phyloP scores from a whole-genome alignment of 345 rosid genomes.

The Viola odorata region DNA sequence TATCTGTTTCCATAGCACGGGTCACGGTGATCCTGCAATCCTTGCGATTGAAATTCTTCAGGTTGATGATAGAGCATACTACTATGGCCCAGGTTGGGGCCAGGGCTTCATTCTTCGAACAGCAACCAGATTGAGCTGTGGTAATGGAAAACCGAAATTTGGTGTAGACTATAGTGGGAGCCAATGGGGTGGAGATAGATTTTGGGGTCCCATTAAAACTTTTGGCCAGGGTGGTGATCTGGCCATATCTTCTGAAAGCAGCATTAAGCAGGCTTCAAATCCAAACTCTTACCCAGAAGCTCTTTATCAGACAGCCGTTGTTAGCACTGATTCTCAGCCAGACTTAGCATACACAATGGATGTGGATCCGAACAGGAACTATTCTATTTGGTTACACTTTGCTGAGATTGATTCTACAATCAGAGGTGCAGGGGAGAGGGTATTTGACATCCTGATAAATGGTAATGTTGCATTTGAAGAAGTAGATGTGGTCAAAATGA shows the following conservation, averaged over 20 bases:
- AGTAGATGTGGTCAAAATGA: constrained; percentile 63
- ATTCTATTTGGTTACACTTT: constrained; percentile 91
- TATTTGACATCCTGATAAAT: constrained; percentile 78
- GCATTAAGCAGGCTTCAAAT: constrained; percentile 54
- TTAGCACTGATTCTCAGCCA: constrained; percentile 60
- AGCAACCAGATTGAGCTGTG: constrained; percentile 71
- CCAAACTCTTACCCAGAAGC: constrained; percentile 91
- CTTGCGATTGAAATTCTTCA: constrained; percentile 85
- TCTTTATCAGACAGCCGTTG: constrained; percentile 72
- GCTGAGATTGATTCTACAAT: constrained; percentile 80
- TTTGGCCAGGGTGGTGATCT: constrained; percentile 58
- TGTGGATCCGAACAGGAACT: constrained; percentile 87
- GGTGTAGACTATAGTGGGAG: constrained; percentile 73
- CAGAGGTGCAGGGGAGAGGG: constrained; percentile 59
- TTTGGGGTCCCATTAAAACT: constrained; percentile 60
- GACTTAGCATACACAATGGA: constrained; percentile 66
- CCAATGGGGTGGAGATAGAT: constrained; percentile 98
- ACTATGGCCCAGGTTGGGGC: constrained; percentile 53
- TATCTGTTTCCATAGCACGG: constrained; percentile 92
- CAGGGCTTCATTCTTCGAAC: constrained; percentile 63
- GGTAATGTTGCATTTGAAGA: constrained; percentile 45
- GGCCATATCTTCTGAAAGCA: constrained; percentile 52
- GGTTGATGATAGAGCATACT: constrained; percentile 69
- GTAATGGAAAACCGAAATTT: constrained; percentile 59
- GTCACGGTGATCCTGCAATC: constrained; percentile 94